A percentile compares a stretch with the other conserved stretches of the same genome.
Evolutionary conservation across 2,329 filamentous ascomycete species (phyloP).

Genomic region (Endothia cerciana): DNA sequence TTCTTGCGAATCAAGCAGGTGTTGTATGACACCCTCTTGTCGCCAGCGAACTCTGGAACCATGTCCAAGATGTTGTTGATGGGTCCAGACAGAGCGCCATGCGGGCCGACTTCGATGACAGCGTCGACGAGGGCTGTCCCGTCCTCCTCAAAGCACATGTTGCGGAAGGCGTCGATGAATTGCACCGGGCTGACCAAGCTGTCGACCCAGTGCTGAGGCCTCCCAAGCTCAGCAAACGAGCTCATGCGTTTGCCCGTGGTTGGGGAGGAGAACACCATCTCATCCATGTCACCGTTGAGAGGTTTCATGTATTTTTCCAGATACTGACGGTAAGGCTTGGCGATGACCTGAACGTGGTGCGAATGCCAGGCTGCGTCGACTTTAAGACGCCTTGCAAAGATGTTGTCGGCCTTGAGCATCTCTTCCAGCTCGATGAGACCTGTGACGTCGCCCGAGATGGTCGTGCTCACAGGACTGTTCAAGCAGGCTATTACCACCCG

Average conservation of each 20-base stretch:
- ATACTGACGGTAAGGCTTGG: conserved; percentile 24
- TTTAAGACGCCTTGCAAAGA: conserved; percentile 36
- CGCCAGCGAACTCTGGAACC: not conserved
- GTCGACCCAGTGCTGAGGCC: conserved; percentile 27
- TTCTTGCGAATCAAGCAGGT: conserved; percentile 11
- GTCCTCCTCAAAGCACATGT: not conserved
- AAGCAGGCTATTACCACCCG: conserved; percentile 17
- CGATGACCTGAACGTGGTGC: conserved; percentile 34
- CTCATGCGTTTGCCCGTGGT: conserved; percentile 1
- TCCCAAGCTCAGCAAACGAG: conserved; percentile 25
- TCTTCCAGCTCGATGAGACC: conserved; percentile 35
- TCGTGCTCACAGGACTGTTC: conserved; percentile 29
- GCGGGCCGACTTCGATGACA: conserved; percentile 13
- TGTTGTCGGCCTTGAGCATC: conserved; percentile 32
- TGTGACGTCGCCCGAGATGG: conserved; percentile 38
- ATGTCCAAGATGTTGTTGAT: conserved; percentile 1
- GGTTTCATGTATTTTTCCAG: conserved; percentile 22
- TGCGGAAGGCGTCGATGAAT: conserved; percentile 9
- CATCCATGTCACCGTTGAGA: not conserved
- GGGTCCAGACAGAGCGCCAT: conserved; percentile 7
- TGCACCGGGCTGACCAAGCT: conserved; percentile 14
- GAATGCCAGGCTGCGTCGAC: conserved; percentile 40
- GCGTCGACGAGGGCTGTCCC: conserved; percentile 9
- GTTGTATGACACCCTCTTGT: conserved; percentile 8
- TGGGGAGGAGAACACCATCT: conserved; percentile 11